Conservation (phyloP, 1,284 basidiomycete species). For the Erythrobasidium hasegawianum region DNA sequence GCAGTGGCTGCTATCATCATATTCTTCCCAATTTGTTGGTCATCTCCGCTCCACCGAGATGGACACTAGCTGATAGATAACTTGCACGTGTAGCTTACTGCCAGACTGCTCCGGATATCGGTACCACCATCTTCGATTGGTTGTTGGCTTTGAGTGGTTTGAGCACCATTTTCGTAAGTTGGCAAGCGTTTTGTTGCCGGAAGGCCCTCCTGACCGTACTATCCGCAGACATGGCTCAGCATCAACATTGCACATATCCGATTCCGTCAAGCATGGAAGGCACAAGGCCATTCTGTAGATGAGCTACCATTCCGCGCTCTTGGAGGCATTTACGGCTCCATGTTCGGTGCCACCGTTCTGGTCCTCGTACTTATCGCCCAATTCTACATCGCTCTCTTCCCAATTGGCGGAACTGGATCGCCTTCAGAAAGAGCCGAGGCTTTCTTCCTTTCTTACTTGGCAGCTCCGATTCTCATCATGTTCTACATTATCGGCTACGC, state of each 20-base stretch:
- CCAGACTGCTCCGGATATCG: constrained; percentile 36
- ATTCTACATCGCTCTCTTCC: constrained; percentile 38
- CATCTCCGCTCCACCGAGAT: too few species aligned
- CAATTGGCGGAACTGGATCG: constrained; percentile 44
- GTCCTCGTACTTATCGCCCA: constrained; percentile 40
- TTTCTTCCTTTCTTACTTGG: constrained; percentile 53
- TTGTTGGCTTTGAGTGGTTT: constrained; percentile 55
- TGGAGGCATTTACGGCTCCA: constrained; percentile 53
- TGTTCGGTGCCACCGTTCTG: constrained; percentile 50
- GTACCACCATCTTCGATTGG: constrained; percentile 48
- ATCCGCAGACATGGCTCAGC: constrained; percentile 17
- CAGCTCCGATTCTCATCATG: constrained; percentile 46
- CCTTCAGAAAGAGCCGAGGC: constrained; percentile 47
- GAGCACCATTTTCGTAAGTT: constrained; percentile 50
- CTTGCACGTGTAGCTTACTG: constrained; percentile 47
- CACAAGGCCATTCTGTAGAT: constrained; percentile 47
- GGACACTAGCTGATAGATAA: too few species aligned
- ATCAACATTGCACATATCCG: constrained; percentile 49
- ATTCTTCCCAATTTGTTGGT: constrained; percentile 47
- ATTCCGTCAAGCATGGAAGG: constrained; percentile 54
- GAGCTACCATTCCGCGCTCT: constrained; percentile 48
- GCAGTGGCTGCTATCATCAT: constrained; percentile 50
- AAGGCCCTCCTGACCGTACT: too few species aligned
- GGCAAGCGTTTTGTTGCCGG: too few species aligned
- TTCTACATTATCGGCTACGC: constrained; percentile 48